phyloP scores from a whole-genome alignment of 352 stramenopile species.

The Nothophytophthora sp. region DNA sequence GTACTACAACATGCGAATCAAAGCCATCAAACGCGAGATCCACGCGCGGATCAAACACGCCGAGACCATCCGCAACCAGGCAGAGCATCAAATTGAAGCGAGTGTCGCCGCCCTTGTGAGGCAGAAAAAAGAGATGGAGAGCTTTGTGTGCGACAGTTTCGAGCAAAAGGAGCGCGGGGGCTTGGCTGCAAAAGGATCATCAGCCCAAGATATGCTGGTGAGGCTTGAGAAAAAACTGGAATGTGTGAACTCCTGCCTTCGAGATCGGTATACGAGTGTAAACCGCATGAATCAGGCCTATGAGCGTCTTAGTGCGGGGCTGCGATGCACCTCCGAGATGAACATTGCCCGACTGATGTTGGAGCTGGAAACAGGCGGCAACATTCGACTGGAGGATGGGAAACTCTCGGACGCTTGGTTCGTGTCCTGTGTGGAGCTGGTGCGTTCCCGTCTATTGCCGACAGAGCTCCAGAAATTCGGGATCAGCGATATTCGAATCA shows the following conservation, averaged over 20 bases:
- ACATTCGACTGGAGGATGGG: slow-evolving; percentile 91
- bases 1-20: slow-evolving; percentile 96
- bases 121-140: slow-evolving; percentile 75
- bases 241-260: slow-evolving; percentile 38
- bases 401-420: slow-evolving; percentile 85
- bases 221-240: slow-evolving; percentile 45
- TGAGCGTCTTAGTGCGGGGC: slow-evolving; percentile 36
- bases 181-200: slow-evolving; percentile 1
- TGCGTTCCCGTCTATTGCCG: slow-evolving; percentile 71
- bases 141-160: slow-evolving; percentile 26
- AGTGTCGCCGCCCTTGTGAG: slow-evolving; percentile 43
- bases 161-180: background rate
- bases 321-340: slow-evolving; percentile 65
- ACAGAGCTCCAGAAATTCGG: slow-evolving; percentile 56
- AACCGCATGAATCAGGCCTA: slow-evolving; percentile 69
- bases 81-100: slow-evolving; percentile 50
- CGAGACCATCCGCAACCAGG: slow-evolving; percentile 41
- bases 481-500: slow-evolving; percentile 69
- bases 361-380: slow-evolving; percentile 91
- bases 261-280: slow-evolving; percentile 37
- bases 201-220: slow-evolving; percentile 11
- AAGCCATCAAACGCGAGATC: slow-evolving; percentile 86
- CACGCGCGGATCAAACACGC: slow-evolving; percentile 51
- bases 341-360: slow-evolving; percentile 83
- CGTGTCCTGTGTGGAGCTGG: slow-evolving; percentile 77